A percentile compares a stretch with the other conserved stretches of the same genome.
phyloP scores from a whole-genome alignment of 2,329 filamentous ascomycete genomes.

The Aspergillus eucalypticola region DNA sequence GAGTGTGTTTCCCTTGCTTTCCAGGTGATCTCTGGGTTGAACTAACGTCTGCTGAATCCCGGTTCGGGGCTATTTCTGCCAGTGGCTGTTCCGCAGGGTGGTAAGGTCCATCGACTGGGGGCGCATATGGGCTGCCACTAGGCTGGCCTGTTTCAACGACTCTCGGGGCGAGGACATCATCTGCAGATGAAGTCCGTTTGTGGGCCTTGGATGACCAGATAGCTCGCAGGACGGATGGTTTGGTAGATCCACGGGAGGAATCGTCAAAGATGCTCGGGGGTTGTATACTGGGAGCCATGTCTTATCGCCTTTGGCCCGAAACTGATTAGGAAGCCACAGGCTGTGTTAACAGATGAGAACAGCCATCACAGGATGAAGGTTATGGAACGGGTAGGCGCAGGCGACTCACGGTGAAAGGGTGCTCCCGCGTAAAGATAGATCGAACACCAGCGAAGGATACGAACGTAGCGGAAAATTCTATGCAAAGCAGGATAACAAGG shows the following conservation, averaged over 20 bases:
- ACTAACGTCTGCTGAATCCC: conserved; percentile 31
- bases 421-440: conserved; percentile 10
- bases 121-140: conserved; percentile 39
- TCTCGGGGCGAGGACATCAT: conserved; percentile 28
- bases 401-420: conserved; percentile 18
- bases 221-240: conserved; percentile 53
- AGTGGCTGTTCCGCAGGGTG: conserved; percentile 36
- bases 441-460: conserved; percentile 9
- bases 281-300: conserved; percentile 36
- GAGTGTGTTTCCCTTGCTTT: conserved; percentile 33
- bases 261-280: conserved; percentile 41
- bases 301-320: conserved; percentile 33
- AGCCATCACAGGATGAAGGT: neutral
- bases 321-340: conserved; percentile 17
- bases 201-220: conserved; percentile 55
- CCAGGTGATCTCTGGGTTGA: conserved; percentile 40
- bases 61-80: conserved; percentile 42
- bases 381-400: conserved; percentile 14
- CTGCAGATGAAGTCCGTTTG: conserved; percentile 48
- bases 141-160: conserved; percentile 44
- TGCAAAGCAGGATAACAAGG: conserved; percentile 3
- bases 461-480: conserved; percentile 3
- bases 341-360: conserved; percentile 4
- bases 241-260: conserved; percentile 35
- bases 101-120: conserved; percentile 54